Evolutionary conservation across 1,139 yeast species (phyloP), one percentile per base, ranked within the genome.

Genomic region (Debaryomyces sp.): DNA sequence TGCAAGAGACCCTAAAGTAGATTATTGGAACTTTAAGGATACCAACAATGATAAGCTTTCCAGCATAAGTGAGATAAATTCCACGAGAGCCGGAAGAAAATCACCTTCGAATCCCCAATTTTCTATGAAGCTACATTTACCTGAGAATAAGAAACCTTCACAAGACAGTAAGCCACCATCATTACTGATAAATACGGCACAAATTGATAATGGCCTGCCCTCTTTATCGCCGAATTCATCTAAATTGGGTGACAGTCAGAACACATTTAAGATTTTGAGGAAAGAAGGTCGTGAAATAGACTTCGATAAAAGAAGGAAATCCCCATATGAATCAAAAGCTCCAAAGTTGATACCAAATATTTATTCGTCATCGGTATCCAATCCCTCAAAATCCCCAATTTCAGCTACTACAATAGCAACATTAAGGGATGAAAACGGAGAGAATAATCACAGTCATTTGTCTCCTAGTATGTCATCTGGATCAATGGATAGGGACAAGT

Each of bases 301-400:
- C 66, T 89, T 89, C 62, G 95, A 89, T 59, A 85, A 89, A 58
- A 74, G 92, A 47, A 71, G 96, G 40, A 83, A 84, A 45, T 85
- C 96, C 0, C 96, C 96, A 0, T 87, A 81, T 58, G 84, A 78
- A 40, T 54, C 66, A 3, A 74, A 73, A 46, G 69, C 77, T 1
- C 79, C 80, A 0, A 73, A 73, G 48, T 56, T 70, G 42, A 75
- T 75, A 30, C 75, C 78, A 6, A 75, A 73, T 50, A 75, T 74
- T 15, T 73, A 73, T 50, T 70, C 78, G 0, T 73, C 78, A 0
- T 74, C 79, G 1, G 71, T 75, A 4, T 62, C 66, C 0, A 71
- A 71, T 52, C 48, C 63, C 6, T 49, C 64, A 6, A 59, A 61
- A 23, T 73, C 79, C 0, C 79, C 80, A 1, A 64, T 74, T 1